Percentiles rank a stretch among this genome's conserved stretches.
Conservation (phyloP, 768 basidiomycete genomes). For the Phanerochaete carnosa region DNA sequence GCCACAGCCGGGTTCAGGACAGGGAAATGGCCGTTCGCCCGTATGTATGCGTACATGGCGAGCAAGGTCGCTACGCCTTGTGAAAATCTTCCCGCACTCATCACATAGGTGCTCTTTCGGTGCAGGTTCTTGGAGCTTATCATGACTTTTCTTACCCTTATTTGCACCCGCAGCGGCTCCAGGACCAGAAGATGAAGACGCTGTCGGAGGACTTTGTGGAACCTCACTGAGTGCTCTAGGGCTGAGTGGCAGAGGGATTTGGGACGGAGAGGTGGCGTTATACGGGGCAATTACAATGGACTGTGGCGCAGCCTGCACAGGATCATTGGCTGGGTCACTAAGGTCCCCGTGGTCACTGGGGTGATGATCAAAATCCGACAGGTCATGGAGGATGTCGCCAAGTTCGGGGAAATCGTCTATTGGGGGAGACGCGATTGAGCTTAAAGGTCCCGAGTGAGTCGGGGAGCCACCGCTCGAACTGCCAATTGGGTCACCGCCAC, state of each 20-base stretch:
- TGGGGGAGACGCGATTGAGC: background rate
- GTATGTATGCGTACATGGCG: conserved; percentile 90
- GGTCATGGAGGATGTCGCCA: conserved; percentile 10
- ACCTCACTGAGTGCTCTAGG: conserved; percentile 1
- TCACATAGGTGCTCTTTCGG: conserved; percentile 62
- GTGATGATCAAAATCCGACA: conserved; percentile 5
- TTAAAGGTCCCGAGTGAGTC: background rate
- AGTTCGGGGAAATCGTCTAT: conserved; percentile 7
- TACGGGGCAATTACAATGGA: background rate
- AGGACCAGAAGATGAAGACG: conserved; percentile 19
- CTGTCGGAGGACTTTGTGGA: conserved; percentile 14
- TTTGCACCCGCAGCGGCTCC: conserved; percentile 24
- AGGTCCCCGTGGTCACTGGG: background rate
- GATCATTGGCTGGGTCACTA: background rate
- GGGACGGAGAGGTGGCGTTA: background rate
- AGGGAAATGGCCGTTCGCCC: conserved; percentile 83
- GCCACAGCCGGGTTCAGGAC: conserved; percentile 67
- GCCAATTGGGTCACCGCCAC: background rate
- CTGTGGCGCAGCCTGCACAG: background rate
- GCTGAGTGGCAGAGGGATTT: background rate
- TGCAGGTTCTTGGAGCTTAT: conserved; percentile 39
- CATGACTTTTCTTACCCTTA: conserved; percentile 27
- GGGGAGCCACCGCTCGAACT: background rate
- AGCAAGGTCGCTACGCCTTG: conserved; percentile 77
- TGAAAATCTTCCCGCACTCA: conserved; percentile 78